Evolutionary conservation across 495 filamentous ascomycete genomes (phyloP).

Genomic region (Xylaria cubensis): DNA sequence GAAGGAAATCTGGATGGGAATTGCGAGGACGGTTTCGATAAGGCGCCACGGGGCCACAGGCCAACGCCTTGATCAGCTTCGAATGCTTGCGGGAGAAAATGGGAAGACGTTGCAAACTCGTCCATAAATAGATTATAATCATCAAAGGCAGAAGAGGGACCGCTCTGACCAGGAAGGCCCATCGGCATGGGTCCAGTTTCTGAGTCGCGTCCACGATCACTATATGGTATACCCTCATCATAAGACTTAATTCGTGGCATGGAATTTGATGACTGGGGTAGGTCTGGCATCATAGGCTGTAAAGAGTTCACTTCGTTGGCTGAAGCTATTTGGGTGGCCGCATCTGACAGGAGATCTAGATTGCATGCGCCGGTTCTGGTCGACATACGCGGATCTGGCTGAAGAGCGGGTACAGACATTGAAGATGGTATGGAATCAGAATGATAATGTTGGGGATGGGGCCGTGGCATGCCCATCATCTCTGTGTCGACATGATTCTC

Average conservation of each 20-base stretch:
- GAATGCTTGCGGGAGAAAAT: conserved; percentile 55
- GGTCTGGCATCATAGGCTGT: conserved; percentile 54
- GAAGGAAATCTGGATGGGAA: conserved; percentile 75
- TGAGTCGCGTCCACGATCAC: conserved; percentile 49
- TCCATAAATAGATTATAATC: conserved; percentile 62
- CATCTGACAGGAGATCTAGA: conserved; percentile 58
- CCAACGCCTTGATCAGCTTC: conserved; percentile 55
- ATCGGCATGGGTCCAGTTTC: conserved; percentile 49
- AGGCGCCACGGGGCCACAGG: conserved; percentile 51
- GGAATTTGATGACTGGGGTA: conserved; percentile 44
- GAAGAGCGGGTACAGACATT: conserved; percentile 44
- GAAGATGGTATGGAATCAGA: conserved; percentile 47
- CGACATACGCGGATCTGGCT: conserved; percentile 49
- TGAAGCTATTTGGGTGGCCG: conserved; percentile 57
- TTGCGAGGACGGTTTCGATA: conserved; percentile 63
- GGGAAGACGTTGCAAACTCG: conserved; percentile 54
- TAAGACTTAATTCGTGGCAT: conserved; percentile 54
- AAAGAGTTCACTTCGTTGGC: conserved; percentile 56
- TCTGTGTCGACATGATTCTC: conserved; percentile 51
- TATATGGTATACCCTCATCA: conserved; percentile 51
- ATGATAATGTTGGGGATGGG: conserved; percentile 46
- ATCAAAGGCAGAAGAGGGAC: conserved; percentile 45
- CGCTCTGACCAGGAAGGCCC: conserved; percentile 48
- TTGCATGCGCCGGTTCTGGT: conserved; percentile 57
- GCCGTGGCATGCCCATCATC: conserved; percentile 51